Evolutionary conservation across 306 rosid species (phyloP), one percentile per base, ranked within the genome.

Genomic region (Ormosia emarginata): DNA sequence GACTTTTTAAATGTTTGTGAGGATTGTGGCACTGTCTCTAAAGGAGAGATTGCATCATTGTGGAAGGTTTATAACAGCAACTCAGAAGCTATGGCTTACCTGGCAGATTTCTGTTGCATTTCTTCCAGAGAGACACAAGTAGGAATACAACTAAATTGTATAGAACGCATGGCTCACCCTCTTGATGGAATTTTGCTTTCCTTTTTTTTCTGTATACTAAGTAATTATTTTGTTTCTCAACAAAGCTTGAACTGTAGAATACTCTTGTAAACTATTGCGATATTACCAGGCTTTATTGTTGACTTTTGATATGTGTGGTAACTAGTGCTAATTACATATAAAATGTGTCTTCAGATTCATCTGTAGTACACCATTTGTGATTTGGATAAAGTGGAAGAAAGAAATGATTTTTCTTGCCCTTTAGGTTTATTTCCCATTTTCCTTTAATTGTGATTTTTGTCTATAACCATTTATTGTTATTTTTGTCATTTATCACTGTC

Each of bases 51-150:
- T 58, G 74, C 88, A 50, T 90, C 98, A 4, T 73, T 95, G 29
- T 95, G 95, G 99, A 91, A 89, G 88, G 90, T 95, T 44, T 95
- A 97, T 71, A 68, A 88, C 44, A 88, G 15, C 82, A 95, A 95
- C 83, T 78, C 93, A 13, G 92, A 95, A 76, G 99, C 98, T 69
- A 82, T 91, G 81, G 84, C 89, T 34, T 87, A 95, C 82, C 88
- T 95, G 74, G 84, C 90, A 5, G 94, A 87, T 32, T 93, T 93
- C 87, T 95, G 91, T 71, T 4, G 57, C 74, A 82, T 91, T 56
- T 79, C 89, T 69, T 82, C 67, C 7, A n/a, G n/a, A 11, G 62
- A 17, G 85, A 79, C 53, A 71, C 58, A 56, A 70, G 82, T 63
- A 39, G 53, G 78, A 64, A 40, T 62, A 87, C 49, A 72, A 83